Evolutionary conservation across 331 rosid genomes (phyloP).

Genomic region (Spiraea crenata): DNA sequence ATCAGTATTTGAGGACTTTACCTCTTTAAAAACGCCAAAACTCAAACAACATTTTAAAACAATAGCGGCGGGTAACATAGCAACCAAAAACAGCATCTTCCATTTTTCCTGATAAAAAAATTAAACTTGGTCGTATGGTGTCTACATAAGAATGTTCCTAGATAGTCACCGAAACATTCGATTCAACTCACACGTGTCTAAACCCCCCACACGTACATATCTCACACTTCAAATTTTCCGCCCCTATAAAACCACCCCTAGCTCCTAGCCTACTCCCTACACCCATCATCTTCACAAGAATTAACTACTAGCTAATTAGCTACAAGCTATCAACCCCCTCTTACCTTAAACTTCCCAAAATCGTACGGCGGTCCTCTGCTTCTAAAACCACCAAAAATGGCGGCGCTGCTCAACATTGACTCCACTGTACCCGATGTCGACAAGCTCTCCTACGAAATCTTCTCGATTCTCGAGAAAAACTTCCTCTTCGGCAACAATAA

Average conservation of each 20-base stretch:
- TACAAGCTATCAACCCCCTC: not conserved
- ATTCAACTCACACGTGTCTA: too few relatives aligned
- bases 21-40: not conserved
- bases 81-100: not conserved
- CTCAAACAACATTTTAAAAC: not conserved
- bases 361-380: constrained; percentile 2
- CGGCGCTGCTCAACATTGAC: constrained; percentile 57
- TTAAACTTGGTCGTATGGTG: constrained; percentile 7
- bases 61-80: constrained; percentile 7
- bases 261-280: constrained; percentile 20
- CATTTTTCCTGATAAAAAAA: not conserved
- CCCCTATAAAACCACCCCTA: constrained; percentile 36
- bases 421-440: constrained; percentile 48
- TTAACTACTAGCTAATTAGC: not conserved
- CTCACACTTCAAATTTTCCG: not conserved
- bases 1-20: not conserved
- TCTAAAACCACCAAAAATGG: constrained; percentile 44
- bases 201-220: too few relatives aligned
- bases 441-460: constrained; percentile 88
- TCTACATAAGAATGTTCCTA: constrained; percentile 40
- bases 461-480: constrained; percentile 81
- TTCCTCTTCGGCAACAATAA: constrained; percentile 70
- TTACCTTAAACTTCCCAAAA: not conserved
- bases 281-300: constrained; percentile 17
- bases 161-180: constrained; percentile 33